Percentiles rank a stretch among this genome's conserved stretches.
Conservation (phyloP, 495 filamentous ascomycete species). For the Immersiella caudata region DNA sequence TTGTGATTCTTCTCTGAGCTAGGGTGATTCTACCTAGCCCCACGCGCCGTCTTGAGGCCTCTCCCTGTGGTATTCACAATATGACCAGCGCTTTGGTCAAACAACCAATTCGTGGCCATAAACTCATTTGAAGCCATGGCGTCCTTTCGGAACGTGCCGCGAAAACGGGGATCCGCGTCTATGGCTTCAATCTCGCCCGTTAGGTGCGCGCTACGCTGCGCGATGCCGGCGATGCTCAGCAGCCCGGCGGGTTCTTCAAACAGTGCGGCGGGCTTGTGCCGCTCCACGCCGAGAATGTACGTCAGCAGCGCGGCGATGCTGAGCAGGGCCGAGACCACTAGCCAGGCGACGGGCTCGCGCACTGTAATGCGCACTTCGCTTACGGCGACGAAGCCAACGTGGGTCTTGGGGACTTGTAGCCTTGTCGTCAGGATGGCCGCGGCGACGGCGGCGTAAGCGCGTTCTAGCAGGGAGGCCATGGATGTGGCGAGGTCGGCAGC, state of each 20-base stretch:
- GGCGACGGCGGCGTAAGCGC: conserved; percentile 12
- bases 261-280: conserved; percentile 1
- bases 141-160: neutral
- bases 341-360: conserved; percentile 5
- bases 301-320: neutral
- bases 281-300: neutral
- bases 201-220: conserved; percentile 9
- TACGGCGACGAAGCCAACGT: neutral
- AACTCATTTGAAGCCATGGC: conserved; percentile 3
- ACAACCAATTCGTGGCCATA: neutral
- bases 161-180: neutral
- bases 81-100: neutral
- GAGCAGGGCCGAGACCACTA: conserved; percentile 1
- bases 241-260: conserved; percentile 15
- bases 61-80: neutral
- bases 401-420: neutral
- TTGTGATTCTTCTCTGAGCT: too few species aligned
- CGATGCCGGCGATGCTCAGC: conserved; percentile 6
- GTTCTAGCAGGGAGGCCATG: conserved; percentile 1
- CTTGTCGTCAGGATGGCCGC: neutral
- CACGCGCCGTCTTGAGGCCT: conserved; percentile 10
- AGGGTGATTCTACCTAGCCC: neutral
- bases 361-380: neutral
- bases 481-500: neutral
- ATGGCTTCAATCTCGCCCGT: conserved; percentile 2